Evolutionary conservation across 116 monocot genomes (phyloP).

Genomic region (Zostera marina): DNA sequence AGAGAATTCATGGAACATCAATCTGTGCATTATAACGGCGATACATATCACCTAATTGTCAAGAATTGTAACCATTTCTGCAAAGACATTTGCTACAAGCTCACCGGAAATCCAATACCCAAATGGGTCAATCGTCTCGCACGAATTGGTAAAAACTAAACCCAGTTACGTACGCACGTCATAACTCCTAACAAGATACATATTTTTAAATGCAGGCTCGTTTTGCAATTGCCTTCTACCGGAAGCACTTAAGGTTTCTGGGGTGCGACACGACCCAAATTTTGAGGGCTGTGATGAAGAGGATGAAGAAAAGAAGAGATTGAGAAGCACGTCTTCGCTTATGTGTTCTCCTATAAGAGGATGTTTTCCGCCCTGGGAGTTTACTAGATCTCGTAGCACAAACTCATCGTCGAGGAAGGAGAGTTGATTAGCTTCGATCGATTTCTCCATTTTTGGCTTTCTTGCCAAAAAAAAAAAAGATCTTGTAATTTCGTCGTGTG

Average conservation of each 20-base stretch:
- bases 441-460: too few relatives aligned
- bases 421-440: neutral
- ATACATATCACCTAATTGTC: constrained; percentile 62
- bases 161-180: too few relatives aligned
- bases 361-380: constrained; percentile 28
- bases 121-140: constrained; percentile 91
- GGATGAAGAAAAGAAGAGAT: constrained; percentile 42
- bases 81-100: constrained; percentile 59
- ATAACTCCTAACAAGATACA: neutral
- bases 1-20: constrained; percentile 80
- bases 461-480: too few relatives aligned
- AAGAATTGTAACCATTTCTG: constrained; percentile 94
- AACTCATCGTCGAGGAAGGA: constrained; percentile 5
- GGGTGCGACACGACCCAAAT: constrained; percentile 39
- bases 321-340: constrained; percentile 43
- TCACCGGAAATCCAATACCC: constrained; percentile 65
- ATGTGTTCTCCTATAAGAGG: constrained; percentile 30
- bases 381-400: constrained; percentile 14
- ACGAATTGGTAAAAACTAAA: constrained; percentile 36
- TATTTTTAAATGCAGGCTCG: constrained; percentile 1
- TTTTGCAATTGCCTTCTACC: constrained; percentile 38
- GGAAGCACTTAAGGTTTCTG: constrained; percentile 40
- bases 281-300: constrained; percentile 22
- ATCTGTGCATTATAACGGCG: constrained; percentile 65
- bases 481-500: too few relatives aligned